Evolutionary conservation across 805 yeast genomes (phyloP).

Genomic region (Cyberlindnera lachancei): DNA sequence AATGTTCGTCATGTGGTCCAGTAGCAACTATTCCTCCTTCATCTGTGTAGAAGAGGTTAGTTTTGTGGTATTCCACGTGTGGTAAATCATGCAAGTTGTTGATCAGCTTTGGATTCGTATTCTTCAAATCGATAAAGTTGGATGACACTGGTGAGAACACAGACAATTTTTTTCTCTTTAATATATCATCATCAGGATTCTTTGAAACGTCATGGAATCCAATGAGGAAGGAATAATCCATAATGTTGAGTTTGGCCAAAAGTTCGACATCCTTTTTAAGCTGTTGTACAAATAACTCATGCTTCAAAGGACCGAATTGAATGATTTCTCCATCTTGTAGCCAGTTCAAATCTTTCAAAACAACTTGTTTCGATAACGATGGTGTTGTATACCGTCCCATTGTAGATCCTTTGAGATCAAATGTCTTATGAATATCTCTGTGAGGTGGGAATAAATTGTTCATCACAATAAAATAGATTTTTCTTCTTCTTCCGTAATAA

Average conservation of each 20-base stretch:
- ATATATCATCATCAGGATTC: slow-evolving; percentile 36
- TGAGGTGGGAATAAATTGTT: slow-evolving; percentile 95
- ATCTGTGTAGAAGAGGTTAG: slow-evolving; percentile 59
- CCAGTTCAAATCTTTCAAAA: slow-evolving; percentile 88
- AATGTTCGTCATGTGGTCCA: slow-evolving; percentile 45
- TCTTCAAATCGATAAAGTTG: slow-evolving; percentile 25
- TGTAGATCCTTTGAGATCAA: slow-evolving; percentile 90
- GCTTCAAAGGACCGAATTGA: slow-evolving; percentile 69
- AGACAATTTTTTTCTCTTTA: slow-evolving; percentile 30
- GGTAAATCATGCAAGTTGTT: slow-evolving; percentile 37
- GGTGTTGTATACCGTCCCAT: slow-evolving; percentile 61
- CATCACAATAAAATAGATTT: slow-evolving; percentile 92
- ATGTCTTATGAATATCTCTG: slow-evolving; percentile 74
- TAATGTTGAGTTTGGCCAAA: slow-evolving; percentile 68
- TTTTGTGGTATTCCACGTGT: slow-evolving; percentile 35
- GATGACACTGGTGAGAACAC: slow-evolving; percentile 23
- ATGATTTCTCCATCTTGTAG: slow-evolving; percentile 56
- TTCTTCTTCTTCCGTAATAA: slow-evolving; percentile 38
- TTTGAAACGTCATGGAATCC: slow-evolving; percentile 76
- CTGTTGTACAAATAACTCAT: slow-evolving; percentile 55
- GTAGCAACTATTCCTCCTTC: slow-evolving; percentile 84
- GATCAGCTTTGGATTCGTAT: slow-evolving; percentile 39
- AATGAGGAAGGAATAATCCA: slow-evolving; percentile 89
- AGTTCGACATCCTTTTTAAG: slow-evolving; percentile 67
- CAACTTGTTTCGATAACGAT: slow-evolving; percentile 31